Conservation (phyloP, 179 eudicot genomes). For the Spergularia azorica region DNA sequence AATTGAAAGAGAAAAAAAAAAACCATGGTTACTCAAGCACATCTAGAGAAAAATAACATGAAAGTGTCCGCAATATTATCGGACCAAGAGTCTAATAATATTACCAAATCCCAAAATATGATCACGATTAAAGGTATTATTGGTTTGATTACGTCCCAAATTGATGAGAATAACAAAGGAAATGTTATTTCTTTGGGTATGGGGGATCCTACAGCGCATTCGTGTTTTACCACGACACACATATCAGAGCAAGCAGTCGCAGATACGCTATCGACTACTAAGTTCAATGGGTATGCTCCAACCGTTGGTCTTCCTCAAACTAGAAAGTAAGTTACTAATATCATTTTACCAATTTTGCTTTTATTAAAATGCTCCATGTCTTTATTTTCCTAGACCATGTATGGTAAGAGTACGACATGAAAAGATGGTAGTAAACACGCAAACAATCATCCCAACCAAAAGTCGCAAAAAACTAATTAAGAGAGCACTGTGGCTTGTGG, state of each 20-base stretch:
- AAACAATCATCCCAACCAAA: neutral
- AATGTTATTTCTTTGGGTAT: conserved; percentile 72
- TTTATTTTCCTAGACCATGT: no score
- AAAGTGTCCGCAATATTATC: conserved; percentile 21
- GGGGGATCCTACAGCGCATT: conserved; percentile 84
- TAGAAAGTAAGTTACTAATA: conserved; percentile 51
- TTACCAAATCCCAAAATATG: conserved; percentile 28
- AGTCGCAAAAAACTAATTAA: no score
- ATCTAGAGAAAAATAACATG: conserved; percentile 13
- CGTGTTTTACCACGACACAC: conserved; percentile 62
- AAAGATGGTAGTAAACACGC: no score
- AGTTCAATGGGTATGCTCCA: conserved; percentile 92
- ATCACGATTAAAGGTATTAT: conserved; percentile 86
- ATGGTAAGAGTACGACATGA: no score
- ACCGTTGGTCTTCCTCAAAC: conserved; percentile 86
- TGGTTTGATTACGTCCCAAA: conserved; percentile 55
- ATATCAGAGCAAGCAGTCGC: conserved; percentile 56
- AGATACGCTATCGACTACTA: conserved; percentile 44
- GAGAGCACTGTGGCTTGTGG: no score
- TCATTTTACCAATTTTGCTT: no score
- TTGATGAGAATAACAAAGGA: conserved; percentile 34
- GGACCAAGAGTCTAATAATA: conserved; percentile 8
- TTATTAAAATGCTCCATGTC: no score
- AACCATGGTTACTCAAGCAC: conserved; percentile 12
- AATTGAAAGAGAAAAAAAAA: neutral